These are phyloP conservation scores for Psilocybe cubensis DNA, from an alignment of 768 basidiomycete species.

Conservation along the genomic window DNA sequence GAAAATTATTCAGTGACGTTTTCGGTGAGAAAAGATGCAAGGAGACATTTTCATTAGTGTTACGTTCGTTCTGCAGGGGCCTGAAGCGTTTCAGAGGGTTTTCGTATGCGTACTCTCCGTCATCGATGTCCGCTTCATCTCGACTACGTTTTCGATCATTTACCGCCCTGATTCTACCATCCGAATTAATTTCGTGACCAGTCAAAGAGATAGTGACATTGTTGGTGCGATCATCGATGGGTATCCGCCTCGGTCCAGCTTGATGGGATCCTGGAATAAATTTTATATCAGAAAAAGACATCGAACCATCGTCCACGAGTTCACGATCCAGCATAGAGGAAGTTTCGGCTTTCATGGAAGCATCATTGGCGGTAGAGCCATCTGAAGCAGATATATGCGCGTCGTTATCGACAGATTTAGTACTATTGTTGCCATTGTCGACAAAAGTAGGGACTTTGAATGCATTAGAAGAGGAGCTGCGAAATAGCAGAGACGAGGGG, in stretches of 20 bases:
- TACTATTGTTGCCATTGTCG: constrained; percentile 3
- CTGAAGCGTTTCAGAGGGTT: constrained; percentile 22
- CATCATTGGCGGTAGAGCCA: background rate
- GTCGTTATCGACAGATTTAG: constrained; percentile 12
- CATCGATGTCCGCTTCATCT: constrained; percentile 17
- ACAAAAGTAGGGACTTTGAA: constrained; percentile 24
- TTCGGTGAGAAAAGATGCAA: too few species aligned
- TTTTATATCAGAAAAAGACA: background rate
- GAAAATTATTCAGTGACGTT: background rate
- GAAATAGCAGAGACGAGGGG: constrained; percentile 22
- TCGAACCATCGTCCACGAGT: background rate
- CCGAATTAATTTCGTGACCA: constrained; percentile 17
- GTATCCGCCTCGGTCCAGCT: constrained; percentile 12
- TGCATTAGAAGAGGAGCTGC: constrained; percentile 13
- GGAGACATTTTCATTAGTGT: too few species aligned
- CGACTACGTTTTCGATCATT: constrained; percentile 13
- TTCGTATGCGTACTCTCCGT: constrained; percentile 7
- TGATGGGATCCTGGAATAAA: background rate
- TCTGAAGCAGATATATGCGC: constrained; percentile 32
- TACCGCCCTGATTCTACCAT: constrained; percentile 13
- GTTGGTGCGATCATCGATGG: background rate
- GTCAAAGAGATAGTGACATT: background rate
- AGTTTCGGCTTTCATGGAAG: constrained; percentile 1
- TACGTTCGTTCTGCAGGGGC: constrained; percentile 3
- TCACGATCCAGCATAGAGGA: background rate